Evolutionary conservation across 805 yeast species (phyloP).

Genomic region (Wickerhamiella cacticola): DNA sequence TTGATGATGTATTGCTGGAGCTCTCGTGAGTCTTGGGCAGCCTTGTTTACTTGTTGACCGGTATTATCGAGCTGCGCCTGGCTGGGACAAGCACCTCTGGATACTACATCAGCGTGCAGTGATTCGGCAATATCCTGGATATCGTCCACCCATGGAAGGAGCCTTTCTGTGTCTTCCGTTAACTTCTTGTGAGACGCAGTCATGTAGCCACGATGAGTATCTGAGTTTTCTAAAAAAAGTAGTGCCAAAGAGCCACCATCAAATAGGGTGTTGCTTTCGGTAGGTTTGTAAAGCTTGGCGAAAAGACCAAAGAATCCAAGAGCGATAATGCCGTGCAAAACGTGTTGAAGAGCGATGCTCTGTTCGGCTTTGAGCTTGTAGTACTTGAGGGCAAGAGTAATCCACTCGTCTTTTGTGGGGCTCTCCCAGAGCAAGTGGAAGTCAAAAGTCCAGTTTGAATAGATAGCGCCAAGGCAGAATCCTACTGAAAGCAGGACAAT

Average conservation of each 20-base stretch:
- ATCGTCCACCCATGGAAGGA: constrained; percentile 76
- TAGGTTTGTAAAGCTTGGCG: constrained; percentile 76
- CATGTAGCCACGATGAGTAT: constrained; percentile 44
- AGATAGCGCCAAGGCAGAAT: constrained; percentile 69
- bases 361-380: constrained; percentile 61
- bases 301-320: constrained; percentile 63
- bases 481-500: constrained; percentile 38
- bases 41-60: constrained; percentile 48
- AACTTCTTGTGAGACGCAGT: constrained; percentile 60
- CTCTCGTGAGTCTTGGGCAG: constrained; percentile 39
- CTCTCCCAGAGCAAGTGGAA: constrained; percentile 57
- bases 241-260: constrained; percentile 81
- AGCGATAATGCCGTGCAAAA: constrained; percentile 47
- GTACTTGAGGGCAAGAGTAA: constrained; percentile 54
- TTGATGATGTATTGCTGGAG: constrained; percentile 50
- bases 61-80: constrained; percentile 59
- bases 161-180: constrained; percentile 60
- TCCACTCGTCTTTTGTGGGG: constrained; percentile 40
- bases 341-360: constrained; percentile 47
- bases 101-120: constrained; percentile 79
- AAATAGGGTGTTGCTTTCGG: constrained; percentile 69
- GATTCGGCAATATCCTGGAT: constrained; percentile 86
- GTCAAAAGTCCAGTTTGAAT: constrained; percentile 74
- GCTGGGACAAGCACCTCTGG: constrained; percentile 73
- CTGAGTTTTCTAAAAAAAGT: constrained; percentile 34